A percentile compares a stretch with the other conserved stretches of the same genome.
Evolutionary conservation across 2,329 filamentous ascomycete species (phyloP).

Genomic region (Aaosphaeria pasadenensis): DNA sequence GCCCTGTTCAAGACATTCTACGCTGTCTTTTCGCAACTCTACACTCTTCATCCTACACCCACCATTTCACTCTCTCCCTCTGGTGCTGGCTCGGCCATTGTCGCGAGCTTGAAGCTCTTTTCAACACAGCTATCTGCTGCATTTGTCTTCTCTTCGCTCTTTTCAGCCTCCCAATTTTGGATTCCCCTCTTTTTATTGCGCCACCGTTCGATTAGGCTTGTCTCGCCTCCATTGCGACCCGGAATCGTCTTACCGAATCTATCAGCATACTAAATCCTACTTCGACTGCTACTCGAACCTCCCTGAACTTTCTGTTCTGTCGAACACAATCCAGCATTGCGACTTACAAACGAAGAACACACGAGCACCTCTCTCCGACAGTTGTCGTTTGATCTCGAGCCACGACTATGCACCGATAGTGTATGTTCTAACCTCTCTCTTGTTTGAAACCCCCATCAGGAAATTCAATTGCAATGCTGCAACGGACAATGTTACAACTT

Average conservation of each 20-base stretch:
- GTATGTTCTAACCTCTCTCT: conserved; percentile 27
- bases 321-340: not conserved
- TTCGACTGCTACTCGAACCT: not conserved
- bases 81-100: conserved; percentile 13
- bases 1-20: not conserved
- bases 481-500: conserved; percentile 31
- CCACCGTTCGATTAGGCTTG: not conserved
- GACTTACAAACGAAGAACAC: too few species aligned
- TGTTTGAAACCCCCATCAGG: conserved; percentile 34
- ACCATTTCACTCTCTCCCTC: conserved; percentile 1
- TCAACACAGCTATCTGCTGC: conserved; percentile 4
- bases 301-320: not conserved
- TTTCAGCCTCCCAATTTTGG: conserved; percentile 2
- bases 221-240: conserved; percentile 2
- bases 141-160: conserved; percentile 14
- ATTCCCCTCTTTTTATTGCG: conserved; percentile 6
- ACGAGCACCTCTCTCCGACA: conserved; percentile 15
- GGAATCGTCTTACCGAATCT: conserved; percentile 7
- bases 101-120: conserved; percentile 28
- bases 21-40: conserved; percentile 1
- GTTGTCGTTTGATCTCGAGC: conserved; percentile 20
- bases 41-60: conserved; percentile 12
- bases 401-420: conserved; percentile 41
- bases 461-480: conserved; percentile 22
- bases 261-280: conserved; percentile 4